Percentiles rank a stretch among this genome's conserved stretches.
phyloP scores from a whole-genome alignment of 768 basidiomycete genomes.

The Clavaria fumosa region DNA sequence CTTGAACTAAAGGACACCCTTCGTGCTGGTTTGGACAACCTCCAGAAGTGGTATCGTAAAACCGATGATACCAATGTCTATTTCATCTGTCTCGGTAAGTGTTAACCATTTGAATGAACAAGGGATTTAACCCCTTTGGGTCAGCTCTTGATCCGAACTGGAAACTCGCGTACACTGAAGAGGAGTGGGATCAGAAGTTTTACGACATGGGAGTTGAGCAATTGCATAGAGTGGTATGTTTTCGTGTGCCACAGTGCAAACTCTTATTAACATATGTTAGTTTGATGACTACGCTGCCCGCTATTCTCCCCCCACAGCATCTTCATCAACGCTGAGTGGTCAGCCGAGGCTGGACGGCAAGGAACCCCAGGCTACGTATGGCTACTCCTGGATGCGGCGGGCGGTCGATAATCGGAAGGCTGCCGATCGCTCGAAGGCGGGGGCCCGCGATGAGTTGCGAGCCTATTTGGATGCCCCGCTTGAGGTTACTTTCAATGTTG shows the following conservation, averaged over 20 bases:
- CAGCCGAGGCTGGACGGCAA: neutral
- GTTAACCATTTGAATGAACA: neutral
- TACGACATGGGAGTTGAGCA: neutral
- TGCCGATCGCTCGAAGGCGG: neutral
- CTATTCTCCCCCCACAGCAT: too few relatives aligned
- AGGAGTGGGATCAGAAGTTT: constrained; percentile 7
- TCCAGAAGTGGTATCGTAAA: too few relatives aligned
- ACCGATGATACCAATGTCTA: constrained; percentile 8
- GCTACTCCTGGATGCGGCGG: constrained; percentile 8
- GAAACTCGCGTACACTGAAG: constrained; percentile 10
- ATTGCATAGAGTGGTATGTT: neutral
- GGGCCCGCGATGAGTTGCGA: constrained; percentile 7
- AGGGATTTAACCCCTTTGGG: neutral
- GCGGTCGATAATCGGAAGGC: constrained; percentile 6
- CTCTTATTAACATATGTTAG: neutral
- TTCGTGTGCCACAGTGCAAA: neutral
- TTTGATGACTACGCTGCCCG: constrained; percentile 2
- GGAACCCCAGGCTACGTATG: too few relatives aligned
- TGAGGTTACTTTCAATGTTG: constrained; percentile 8
- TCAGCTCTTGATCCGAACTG: constrained; percentile 8
- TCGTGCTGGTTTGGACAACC: constrained; percentile 6
- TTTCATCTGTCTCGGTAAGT: constrained; percentile 9
- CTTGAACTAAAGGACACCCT: constrained; percentile 2
- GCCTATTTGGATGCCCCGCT: constrained; percentile 8
- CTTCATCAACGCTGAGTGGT: neutral